Base-by-base conservation (phyloP, 2,329 filamentous ascomycete genomes). In the Diaporthe citri region DNA sequence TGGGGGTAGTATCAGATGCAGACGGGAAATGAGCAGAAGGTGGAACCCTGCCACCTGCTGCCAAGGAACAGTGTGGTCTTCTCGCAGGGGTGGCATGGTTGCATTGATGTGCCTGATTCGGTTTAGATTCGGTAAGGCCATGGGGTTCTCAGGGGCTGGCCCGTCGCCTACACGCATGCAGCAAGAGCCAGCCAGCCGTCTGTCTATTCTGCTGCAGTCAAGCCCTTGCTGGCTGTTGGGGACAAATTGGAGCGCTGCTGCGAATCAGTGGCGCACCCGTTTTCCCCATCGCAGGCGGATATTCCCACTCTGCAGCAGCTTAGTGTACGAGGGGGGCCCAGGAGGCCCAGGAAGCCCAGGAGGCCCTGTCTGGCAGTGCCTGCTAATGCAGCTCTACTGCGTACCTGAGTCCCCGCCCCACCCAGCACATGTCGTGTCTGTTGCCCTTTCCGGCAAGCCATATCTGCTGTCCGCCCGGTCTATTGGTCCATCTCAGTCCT, bases 401-500 rank as follows among this genome's bases (percentile, higher is more conserved):
- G 39, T 46, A 39, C 34, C 15, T 15, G 17, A 59, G 10, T 39
- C 28, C 69, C 70, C 34, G 36, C 57, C 57, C 55, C 57, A 72
- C 57, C 39, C 25, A 55, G 36, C 71, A 64, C 59, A 56, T 72
- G 57, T 69, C 57, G 57, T 64, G 67, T 41, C 3, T 55, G 46
- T 55, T 72, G 57, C 71, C 71, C 34, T 56, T 64, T 64, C 71
- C 46, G 71, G 71, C 51, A 72, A 72, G 57, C 39, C 13, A 72
- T 13, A 48, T 64, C 46, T 34, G 59, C 59, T 56, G 51, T 72
- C 25, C 57, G 46, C 25, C n/a, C 25, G 17, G 60, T 46, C 60
- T 64, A 72, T 72, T 72, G 71, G 71, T 55, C 71, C 57, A 64
- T 64, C 71, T 72, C 25, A 55, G 34, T 41, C 64, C 64, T 69